phyloP scores from a whole-genome alignment of 306 rosid species.

The Gastrolobium bilobum region DNA sequence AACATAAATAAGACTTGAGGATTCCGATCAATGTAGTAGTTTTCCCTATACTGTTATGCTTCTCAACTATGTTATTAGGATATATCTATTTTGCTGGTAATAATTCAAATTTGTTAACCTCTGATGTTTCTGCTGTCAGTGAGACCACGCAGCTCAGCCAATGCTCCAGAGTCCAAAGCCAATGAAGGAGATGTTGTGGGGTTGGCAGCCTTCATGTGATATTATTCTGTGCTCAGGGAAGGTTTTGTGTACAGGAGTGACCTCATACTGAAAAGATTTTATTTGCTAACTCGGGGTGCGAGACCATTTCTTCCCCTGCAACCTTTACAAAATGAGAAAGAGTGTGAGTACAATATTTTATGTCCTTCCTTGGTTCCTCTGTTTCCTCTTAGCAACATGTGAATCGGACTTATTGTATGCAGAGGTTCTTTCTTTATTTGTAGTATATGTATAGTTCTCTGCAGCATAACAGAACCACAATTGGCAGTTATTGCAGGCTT shows the following conservation, averaged over 20 bases:
- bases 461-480: slow-evolving; percentile 39
- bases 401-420: slow-evolving; percentile 28
- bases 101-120: slow-evolving; percentile 31
- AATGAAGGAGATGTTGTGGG: slow-evolving; percentile 81
- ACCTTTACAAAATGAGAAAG: slow-evolving; percentile 23
- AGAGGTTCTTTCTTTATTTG: slow-evolving; percentile 21
- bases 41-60: neutral
- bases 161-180: slow-evolving; percentile 64
- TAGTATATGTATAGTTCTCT: slow-evolving; percentile 21
- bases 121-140: slow-evolving; percentile 57
- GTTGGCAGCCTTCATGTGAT: slow-evolving; percentile 80
- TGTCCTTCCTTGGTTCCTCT: slow-evolving; percentile 46
- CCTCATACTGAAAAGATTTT: slow-evolving; percentile 42
- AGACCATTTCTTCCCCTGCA: slow-evolving; percentile 36
- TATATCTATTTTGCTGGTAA: slow-evolving; percentile 15
- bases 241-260: slow-evolving; percentile 78
- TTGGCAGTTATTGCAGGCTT: slow-evolving; percentile 23
- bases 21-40: neutral
- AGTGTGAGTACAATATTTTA: slow-evolving; percentile 49
- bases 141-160: slow-evolving; percentile 71
- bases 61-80: neutral
- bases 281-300: slow-evolving; percentile 26
- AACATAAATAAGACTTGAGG: slow-evolving; percentile 9
- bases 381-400: slow-evolving; percentile 35
- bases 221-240: slow-evolving; percentile 50